Conservation (phyloP, 148 eudicot genomes). For the Oxyria digyna region DNA sequence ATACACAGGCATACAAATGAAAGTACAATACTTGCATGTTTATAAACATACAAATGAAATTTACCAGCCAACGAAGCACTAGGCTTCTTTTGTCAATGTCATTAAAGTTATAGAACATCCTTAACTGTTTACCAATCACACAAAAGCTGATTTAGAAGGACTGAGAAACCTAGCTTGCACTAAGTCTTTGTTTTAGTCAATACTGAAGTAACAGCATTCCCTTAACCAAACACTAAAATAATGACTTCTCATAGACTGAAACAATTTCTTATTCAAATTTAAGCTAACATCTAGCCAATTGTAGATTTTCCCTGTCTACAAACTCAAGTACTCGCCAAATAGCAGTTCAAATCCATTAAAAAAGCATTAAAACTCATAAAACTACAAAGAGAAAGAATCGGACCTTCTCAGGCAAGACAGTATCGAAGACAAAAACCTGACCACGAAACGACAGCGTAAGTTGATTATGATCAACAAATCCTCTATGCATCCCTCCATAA, state of each 20-base stretch:
- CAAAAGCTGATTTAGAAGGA: background rate
- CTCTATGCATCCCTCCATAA: slow-evolving; percentile 9
- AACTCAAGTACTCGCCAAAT: background rate
- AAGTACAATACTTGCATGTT: background rate
- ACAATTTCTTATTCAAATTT: background rate
- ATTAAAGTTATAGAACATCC: background rate
- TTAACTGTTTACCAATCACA: background rate
- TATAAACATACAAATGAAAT: background rate
- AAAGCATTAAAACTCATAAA: background rate
- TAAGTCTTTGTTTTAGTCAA: background rate
- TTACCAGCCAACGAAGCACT: background rate
- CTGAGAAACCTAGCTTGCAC: background rate
- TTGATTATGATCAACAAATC: slow-evolving; percentile 21
- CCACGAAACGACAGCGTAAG: slow-evolving; percentile 66
- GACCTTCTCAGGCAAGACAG: slow-evolving; percentile 60
- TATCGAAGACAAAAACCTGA: slow-evolving; percentile 59
- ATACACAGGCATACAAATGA: background rate
- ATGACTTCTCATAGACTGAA: background rate
- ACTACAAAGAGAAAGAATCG: background rate
- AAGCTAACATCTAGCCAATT: background rate
- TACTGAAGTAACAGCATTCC: background rate
- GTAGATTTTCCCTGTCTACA: background rate
- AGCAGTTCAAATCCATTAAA: background rate
- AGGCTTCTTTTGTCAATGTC: background rate
- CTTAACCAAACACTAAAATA: background rate